These are phyloP conservation scores for Penicillium cosmopolitanum DNA, from an alignment of 495 filamentous ascomycete genomes.

Conservation along the genomic window DNA sequence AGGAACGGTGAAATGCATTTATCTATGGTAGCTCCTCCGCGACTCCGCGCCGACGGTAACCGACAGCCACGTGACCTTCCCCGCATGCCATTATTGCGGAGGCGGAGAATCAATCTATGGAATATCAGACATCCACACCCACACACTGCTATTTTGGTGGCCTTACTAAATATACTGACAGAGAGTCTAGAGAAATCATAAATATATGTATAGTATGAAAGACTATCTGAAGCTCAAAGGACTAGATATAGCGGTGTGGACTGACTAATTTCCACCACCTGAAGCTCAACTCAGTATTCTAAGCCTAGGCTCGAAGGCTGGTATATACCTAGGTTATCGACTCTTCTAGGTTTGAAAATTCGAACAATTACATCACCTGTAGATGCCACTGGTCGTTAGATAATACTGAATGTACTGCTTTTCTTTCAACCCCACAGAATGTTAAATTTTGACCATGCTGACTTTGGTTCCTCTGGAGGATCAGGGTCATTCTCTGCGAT, in stretches of 20 bases:
- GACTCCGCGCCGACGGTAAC: constrained; percentile 49
- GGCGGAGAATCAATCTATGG: constrained; percentile 2
- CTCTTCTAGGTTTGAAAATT: too few relatives aligned
- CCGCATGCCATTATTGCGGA: constrained; percentile 9
- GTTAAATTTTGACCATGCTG: constrained; percentile 17
- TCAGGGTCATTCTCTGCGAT: constrained; percentile 27
- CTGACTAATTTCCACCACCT: too few relatives aligned
- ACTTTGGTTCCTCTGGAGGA: constrained; percentile 18
- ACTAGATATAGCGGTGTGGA: too few relatives aligned
- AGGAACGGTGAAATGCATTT: constrained; percentile 19
- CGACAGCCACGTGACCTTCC: constrained; percentile 45
- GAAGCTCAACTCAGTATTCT: too few relatives aligned
- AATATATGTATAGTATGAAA: too few relatives aligned
- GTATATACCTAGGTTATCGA: too few relatives aligned
- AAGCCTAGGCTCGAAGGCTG: too few relatives aligned
- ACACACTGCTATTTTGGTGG: too few relatives aligned
- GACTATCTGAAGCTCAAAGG: too few relatives aligned
- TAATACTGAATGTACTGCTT: background rate
- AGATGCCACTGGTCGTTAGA: background rate
- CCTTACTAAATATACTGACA: too few relatives aligned
- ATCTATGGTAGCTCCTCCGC: constrained; percentile 25
- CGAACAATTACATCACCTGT: too few relatives aligned
- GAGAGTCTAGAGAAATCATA: too few relatives aligned
- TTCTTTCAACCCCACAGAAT: constrained; percentile 17
- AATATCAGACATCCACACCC: background rate